These are phyloP conservation scores for Backusella circina DNA, from an alignment of 192 early-diverging fungal genomes.

Conservation along the genomic window DNA sequence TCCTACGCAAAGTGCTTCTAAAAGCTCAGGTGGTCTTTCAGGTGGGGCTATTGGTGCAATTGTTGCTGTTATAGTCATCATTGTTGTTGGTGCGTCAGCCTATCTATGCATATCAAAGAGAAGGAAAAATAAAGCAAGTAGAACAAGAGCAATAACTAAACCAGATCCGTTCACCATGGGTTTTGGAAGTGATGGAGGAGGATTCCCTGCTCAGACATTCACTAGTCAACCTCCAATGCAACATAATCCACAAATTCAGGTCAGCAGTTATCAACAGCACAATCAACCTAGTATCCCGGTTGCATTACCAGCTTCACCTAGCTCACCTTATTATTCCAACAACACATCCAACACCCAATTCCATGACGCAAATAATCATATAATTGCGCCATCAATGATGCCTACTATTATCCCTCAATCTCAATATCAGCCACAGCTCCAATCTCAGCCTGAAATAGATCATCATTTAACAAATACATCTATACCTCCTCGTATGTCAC, in stretches of 20 bases:
- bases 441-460: background rate
- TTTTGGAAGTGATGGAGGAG: slow-evolving; percentile 19
- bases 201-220: background rate
- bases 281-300: background rate
- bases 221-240: background rate
- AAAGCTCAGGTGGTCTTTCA: slow-evolving; percentile 12
- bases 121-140: background rate
- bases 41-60: slow-evolving; percentile 31
- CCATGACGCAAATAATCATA: slow-evolving; percentile 7
- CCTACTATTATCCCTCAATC: background rate
- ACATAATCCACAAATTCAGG: background rate
- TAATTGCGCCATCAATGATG: background rate
- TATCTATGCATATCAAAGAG: slow-evolving; percentile 21
- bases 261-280: background rate
- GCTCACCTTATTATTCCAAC: background rate
- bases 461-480: background rate
- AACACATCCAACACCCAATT: background rate
- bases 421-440: slow-evolving; percentile 5
- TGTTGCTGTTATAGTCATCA: slow-evolving; percentile 12
- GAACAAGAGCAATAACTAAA: background rate
- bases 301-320: background rate
- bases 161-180: slow-evolving; percentile 36
- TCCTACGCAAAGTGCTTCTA: background rate
- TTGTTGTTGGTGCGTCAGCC: slow-evolving; percentile 16
- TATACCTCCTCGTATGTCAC: background rate